These are phyloP conservation scores for Phytophthora sp. DNA, from an alignment of 352 stramenopile genomes.

Conservation along the genomic window DNA sequence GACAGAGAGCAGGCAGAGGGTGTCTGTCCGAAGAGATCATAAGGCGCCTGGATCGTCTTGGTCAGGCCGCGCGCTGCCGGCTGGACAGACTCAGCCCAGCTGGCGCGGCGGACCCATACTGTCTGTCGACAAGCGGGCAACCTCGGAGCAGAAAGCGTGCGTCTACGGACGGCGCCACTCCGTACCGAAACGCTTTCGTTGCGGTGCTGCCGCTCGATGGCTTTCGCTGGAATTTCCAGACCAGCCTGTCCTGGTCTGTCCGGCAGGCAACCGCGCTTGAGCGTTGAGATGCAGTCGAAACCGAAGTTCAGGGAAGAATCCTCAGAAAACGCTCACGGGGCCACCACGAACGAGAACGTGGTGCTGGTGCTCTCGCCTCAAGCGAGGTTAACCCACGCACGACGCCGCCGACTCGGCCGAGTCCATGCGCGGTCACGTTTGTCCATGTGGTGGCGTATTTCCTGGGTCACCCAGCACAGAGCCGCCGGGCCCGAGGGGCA, in stretches of 20 bases:
- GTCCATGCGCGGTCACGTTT: constrained; percentile 22
- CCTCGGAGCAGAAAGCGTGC: constrained; percentile 14
- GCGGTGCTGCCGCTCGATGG: too few relatives aligned
- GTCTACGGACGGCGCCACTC: not conserved
- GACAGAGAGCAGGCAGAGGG: constrained; percentile 19
- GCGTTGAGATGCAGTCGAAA: not conserved
- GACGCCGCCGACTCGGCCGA: too few relatives aligned
- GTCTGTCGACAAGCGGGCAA: constrained; percentile 21
- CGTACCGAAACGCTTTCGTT: constrained; percentile 25
- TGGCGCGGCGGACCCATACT: constrained; percentile 17
- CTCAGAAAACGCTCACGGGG: constrained; percentile 1
- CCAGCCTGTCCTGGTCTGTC: too few relatives aligned
- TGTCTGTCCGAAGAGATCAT: constrained; percentile 13
- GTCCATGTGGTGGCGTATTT: constrained; percentile 28
- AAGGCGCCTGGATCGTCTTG: not conserved
- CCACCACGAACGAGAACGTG: not conserved
- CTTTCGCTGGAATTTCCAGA: constrained; percentile 9
- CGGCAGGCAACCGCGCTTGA: not conserved
- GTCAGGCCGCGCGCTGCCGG: not conserved
- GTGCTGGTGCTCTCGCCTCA: not conserved
- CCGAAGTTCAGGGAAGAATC: constrained; percentile 13
- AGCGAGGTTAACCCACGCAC: constrained; percentile 12
- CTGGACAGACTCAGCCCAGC: constrained; percentile 27
- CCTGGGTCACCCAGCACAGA: not conserved
- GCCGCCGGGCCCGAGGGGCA: not conserved